phyloP scores from a whole-genome alignment of 2,329 filamentous ascomycete genomes.

The Coccinonectria pachysandricola region DNA sequence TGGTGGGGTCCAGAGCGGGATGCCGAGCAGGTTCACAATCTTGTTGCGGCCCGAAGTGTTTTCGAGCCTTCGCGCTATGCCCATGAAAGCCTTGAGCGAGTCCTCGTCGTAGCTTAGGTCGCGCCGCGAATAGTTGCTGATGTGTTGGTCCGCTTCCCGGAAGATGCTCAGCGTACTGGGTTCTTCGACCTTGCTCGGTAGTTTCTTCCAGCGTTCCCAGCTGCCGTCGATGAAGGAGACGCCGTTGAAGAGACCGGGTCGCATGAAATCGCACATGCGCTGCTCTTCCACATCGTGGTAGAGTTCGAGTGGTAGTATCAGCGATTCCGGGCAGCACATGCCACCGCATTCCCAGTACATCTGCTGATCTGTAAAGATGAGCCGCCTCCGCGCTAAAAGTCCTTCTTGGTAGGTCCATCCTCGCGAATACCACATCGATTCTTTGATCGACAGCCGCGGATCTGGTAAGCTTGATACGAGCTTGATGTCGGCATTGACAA shows the following conservation, averaged over 20 bases:
- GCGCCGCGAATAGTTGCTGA: constrained; percentile 22
- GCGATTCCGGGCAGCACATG: constrained; percentile 27
- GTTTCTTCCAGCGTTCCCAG: constrained; percentile 25
- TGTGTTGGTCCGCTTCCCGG: constrained; percentile 24
- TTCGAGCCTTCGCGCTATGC: constrained; percentile 22
- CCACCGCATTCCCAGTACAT: constrained; percentile 31
- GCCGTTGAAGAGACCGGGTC: constrained; percentile 25
- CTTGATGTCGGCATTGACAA: constrained; percentile 21
- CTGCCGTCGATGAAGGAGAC: constrained; percentile 25
- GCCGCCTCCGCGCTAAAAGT: constrained; percentile 24
- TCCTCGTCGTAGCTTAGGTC: constrained; percentile 22
- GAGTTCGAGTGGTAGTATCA: constrained; percentile 21
- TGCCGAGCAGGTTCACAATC: constrained; percentile 21
- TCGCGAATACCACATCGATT: constrained; percentile 25
- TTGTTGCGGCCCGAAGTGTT: constrained; percentile 20
- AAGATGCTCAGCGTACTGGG: constrained; percentile 27
- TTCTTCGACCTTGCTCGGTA: constrained; percentile 18
- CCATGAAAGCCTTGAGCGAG: constrained; percentile 23
- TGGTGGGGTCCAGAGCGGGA: constrained; percentile 22
- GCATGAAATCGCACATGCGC: constrained; percentile 26
- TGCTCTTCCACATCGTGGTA: constrained; percentile 24
- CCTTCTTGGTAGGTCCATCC: constrained; percentile 32
- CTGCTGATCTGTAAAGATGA: constrained; percentile 29
- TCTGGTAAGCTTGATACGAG: constrained; percentile 24
- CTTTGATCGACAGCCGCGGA: constrained; percentile 19